Evolutionary conservation across 1,284 basidiomycete species (phyloP).

Genomic region (Fomitiporia mediterranea): DNA sequence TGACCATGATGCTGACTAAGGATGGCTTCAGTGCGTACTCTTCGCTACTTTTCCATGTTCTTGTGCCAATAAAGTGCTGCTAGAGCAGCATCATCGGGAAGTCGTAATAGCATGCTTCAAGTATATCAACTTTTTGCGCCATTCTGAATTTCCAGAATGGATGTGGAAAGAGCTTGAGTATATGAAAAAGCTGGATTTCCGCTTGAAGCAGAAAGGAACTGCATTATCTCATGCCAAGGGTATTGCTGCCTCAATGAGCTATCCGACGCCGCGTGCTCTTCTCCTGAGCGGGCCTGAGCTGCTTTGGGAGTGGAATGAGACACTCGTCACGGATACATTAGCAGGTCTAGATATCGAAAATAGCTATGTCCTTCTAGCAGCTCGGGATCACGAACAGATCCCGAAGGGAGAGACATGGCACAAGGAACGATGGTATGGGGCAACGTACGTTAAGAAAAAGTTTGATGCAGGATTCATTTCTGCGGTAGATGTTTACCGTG

Average conservation of each 20-base stretch:
- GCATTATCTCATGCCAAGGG: conserved; percentile 80
- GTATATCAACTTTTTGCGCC: too few relatives aligned
- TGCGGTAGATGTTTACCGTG: conserved; percentile 35
- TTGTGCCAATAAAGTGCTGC: conserved; percentile 12
- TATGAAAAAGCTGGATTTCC: conserved; percentile 77
- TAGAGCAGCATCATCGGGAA: neutral
- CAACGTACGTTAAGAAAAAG: conserved; percentile 47
- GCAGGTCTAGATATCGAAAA: too few relatives aligned
- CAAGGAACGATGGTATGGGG: conserved; percentile 82
- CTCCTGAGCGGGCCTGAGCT: conserved; percentile 73
- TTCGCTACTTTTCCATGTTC: neutral
- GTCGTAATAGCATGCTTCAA: conserved; percentile 40
- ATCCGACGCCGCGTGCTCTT: conserved; percentile 78
- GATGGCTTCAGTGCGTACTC: conserved; percentile 75
- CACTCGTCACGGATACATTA: too few relatives aligned
- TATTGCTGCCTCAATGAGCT: conserved; percentile 72
- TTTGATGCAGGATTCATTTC: conserved; percentile 53
- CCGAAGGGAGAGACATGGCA: conserved; percentile 54
- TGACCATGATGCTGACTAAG: conserved; percentile 77
- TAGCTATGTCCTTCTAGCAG: too few relatives aligned
- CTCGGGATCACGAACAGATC: conserved; percentile 58
- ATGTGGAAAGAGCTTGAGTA: conserved; percentile 71
- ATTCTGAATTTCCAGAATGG: too few relatives aligned
- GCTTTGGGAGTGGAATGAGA: conserved; percentile 60
- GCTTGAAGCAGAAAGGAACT: conserved; percentile 81